Evolutionary conservation across 768 basidiomycete species (phyloP).

Genomic region (Phaeotremella fagi): DNA sequence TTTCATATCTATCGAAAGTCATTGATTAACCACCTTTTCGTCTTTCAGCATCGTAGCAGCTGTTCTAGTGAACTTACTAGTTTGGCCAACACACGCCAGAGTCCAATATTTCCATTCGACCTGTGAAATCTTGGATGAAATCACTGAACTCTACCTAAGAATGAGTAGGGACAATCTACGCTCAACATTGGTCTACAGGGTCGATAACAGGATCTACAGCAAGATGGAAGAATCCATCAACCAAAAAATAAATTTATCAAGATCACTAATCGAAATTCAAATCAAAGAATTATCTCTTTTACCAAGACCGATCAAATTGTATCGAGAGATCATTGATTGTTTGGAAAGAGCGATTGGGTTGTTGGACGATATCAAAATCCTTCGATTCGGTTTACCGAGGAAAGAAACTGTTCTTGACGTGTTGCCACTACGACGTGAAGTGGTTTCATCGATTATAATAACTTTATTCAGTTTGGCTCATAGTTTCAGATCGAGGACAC

Average conservation of each 20-base stretch:
- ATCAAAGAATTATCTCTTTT: constrained; percentile 42
- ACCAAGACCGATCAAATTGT: constrained; percentile 42
- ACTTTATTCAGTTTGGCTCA: constrained; percentile 45
- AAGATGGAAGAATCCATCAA: constrained; percentile 21
- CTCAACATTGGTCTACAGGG: constrained; percentile 36
- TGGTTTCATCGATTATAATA: constrained; percentile 43
- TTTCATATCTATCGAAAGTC: too few species aligned
- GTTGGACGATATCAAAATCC: constrained; percentile 33
- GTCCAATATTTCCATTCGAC: constrained; percentile 39
- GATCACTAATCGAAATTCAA: constrained; percentile 42
- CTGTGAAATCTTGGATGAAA: constrained; percentile 31
- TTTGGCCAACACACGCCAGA: constrained; percentile 47
- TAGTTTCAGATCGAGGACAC: constrained; percentile 41
- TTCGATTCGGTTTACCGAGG: constrained; percentile 43
- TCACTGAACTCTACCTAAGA: constrained; percentile 38
- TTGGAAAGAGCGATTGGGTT: constrained; percentile 31
- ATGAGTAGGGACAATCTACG: constrained; percentile 45
- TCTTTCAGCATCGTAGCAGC: constrained; percentile 44
- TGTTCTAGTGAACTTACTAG: constrained; percentile 39
- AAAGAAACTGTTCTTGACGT: constrained; percentile 46
- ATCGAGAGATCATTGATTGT: constrained; percentile 35
- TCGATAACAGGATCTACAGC: constrained; percentile 27
- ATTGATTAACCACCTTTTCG: constrained; percentile 3
- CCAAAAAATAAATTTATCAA: constrained; percentile 27
- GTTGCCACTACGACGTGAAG: constrained; percentile 39